phyloP scores from a whole-genome alignment of 2,329 filamentous ascomycete species.

The Fusarium buharicum region DNA sequence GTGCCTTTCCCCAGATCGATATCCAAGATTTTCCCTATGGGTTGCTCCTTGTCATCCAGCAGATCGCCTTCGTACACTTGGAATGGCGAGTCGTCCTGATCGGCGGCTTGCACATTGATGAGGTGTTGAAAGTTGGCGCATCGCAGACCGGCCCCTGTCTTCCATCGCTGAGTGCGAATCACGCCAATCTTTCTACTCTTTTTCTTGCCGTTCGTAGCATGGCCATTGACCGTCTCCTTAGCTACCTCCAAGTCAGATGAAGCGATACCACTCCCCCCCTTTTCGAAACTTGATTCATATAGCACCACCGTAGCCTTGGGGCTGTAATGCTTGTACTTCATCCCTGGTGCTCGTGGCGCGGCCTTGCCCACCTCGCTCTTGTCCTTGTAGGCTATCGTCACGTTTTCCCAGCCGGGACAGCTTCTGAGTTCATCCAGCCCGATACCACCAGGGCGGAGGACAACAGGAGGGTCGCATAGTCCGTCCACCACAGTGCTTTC shows the following conservation, averaged over 20 bases:
- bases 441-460: conserved; percentile 88
- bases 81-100: conserved; percentile 49
- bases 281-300: conserved; percentile 69
- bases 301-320: conserved; percentile 87
- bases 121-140: conserved; percentile 45
- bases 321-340: conserved; percentile 99
- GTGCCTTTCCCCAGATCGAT: conserved; percentile 77
- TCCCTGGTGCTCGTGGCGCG: conserved; percentile 86
- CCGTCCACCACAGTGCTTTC: conserved; percentile 98
- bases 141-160: conserved; percentile 54
- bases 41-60: conserved; percentile 46
- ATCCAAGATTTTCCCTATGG: conserved; percentile 67
- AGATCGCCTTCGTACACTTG: conserved; percentile 57
- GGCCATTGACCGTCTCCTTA: conserved; percentile 38
- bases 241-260: conserved; percentile 49
- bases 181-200: conserved; percentile 57
- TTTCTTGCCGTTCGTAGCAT: conserved; percentile 30
- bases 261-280: conserved; percentile 51
- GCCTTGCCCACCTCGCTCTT: conserved; percentile 71
- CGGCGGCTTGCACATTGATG: conserved; percentile 33
- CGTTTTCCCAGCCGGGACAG: conserved; percentile 83
- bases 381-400: conserved; percentile 82
- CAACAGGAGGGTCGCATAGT: conserved; percentile 79
- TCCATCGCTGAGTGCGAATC: conserved; percentile 67
- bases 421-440: conserved; percentile 80